Base-by-base conservation (phyloP, 495 filamentous ascomycete genomes). In the Aspergillus olivimuriae region DNA sequence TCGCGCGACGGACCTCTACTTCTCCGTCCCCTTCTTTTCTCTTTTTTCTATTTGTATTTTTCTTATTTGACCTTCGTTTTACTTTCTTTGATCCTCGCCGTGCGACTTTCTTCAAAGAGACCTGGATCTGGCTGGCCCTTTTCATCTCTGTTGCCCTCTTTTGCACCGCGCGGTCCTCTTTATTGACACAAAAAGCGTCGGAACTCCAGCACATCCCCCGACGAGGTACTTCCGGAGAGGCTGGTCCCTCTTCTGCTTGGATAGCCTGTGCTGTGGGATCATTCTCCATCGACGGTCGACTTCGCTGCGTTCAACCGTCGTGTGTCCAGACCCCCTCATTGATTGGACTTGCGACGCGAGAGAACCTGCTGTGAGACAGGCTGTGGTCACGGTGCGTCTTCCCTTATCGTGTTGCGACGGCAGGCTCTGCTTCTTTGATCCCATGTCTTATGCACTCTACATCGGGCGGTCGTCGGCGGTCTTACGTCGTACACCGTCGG, bases 91-190 rank as follows among this genome's bases (percentile, higher is more conserved):
- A 39, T 46, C 48, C 55, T 67, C 66, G 66, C 64, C 62, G 64
- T 60, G 65, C 64, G 66, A 61, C 56, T 44, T n/a, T 55, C 45
- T 43, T 55, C 48, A 41, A 54, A 67, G 59, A 66, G 62, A 53
- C 57, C 57, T 60, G 50, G 44, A 52, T 62, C 52, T 43, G 57
- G 67, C 67, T 65, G 67, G 67, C 57, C 68, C 60, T 65, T 58
- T 69, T 57, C 55, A 60, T 48, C 47, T 63, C 54, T 52, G 21
- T 55, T 56, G 48, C 56, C 52, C 37, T 61, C 59, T 65, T 55
- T 58, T 51, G 38, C 55, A 32, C 48, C 48, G 47, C 49, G 47
- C 53, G 46, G 38, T 53, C 54, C 47, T 55, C 52, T 56, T 61
- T 49, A 47, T 54, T 52, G 52, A 55, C 49, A 51, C n/a, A n/a